Base-by-base conservation (phyloP, 495 filamentous ascomycete species). In the Podospora appendiculata region DNA sequence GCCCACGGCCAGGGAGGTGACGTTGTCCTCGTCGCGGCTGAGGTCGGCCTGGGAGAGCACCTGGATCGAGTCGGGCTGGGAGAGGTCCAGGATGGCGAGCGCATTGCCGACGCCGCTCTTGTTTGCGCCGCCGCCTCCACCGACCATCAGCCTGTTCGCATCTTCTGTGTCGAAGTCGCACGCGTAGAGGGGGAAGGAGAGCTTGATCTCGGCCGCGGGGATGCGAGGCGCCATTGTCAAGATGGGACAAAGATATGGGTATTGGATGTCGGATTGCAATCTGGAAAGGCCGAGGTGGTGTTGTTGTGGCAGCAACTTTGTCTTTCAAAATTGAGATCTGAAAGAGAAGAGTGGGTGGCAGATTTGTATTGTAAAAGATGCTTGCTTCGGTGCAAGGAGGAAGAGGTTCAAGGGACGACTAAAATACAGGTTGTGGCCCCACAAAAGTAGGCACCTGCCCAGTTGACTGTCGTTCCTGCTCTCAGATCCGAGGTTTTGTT, bases 21-120 rank as follows among this genome's bases (percentile, higher is more conserved):
- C 89, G 41, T 86, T 94, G 73, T 98, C 93, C 70, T 96, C 93
- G 61, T 95, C 82, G 60, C 81, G 78, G 58, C 86, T 89, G 50
- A 96, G 80, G 34, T 89, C 85, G 61, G 95, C 72, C 58, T 93
- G 87, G 54, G 83, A 77, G n/a, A 76, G 66, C 57, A 84, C 74
- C 40, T 77, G 73, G 42, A 95, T 68, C 19, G 87, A 74, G 12
- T 79, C 69, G 1, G 63, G 59, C 57, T 73, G 76, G 72, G 78
- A 77, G 62, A 83, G 76, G 61, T 93, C 84, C 32, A 96, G 72
- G 32, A 90, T 70, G 19, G 79, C 84, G 65, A 97, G 90, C 70
- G 91, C 92, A 69, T 96, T 98, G 32, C 83, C 81, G 35, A 96
- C 89, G 44, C 91, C 93, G 61, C 79, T 93, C 51, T 84, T 82